These are phyloP conservation scores for Lantana camara DNA, from an alignment of 257 asterid genomes.

Conservation along the genomic window DNA sequence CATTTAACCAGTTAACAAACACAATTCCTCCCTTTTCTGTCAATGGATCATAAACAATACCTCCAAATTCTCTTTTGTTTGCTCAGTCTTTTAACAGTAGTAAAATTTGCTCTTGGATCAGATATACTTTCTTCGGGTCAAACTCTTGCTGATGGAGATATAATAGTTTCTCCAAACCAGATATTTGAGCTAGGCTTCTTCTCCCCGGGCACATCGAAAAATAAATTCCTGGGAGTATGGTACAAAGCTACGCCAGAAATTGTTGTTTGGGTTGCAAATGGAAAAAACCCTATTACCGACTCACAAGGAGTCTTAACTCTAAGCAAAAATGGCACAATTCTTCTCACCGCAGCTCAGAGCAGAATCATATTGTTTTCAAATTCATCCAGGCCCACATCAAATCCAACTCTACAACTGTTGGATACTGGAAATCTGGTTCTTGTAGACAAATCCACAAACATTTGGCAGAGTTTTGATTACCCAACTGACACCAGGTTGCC, in stretches of 20 bases:
- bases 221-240: slow-evolving; percentile 24
- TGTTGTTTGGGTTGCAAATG: slow-evolving; percentile 30
- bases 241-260: slow-evolving; percentile 20
- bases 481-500: slow-evolving; percentile 23
- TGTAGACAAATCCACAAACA: not conserved
- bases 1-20: too few species aligned
- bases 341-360: slow-evolving; percentile 8
- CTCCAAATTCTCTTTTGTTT: slow-evolving; percentile 22
- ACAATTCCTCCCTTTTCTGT: too few species aligned
- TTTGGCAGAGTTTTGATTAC: slow-evolving; percentile 30
- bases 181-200: too few species aligned
- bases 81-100: too few species aligned
- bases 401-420: slow-evolving; percentile 20
- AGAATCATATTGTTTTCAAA: slow-evolving; percentile 7
- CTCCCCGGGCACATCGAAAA: not conserved
- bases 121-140: too few species aligned
- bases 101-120: too few species aligned
- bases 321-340: slow-evolving; percentile 18
- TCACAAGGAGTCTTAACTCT: slow-evolving; percentile 3
- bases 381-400: not conserved
- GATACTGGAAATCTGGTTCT: slow-evolving; percentile 30
- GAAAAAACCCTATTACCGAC: slow-evolving; percentile 17
- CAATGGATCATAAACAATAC: not conserved
- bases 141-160: too few species aligned
- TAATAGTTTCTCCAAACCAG: too few species aligned